phyloP scores from a whole-genome alignment of 2,329 filamentous ascomycete species.

The Sclerotinia nivalis region DNA sequence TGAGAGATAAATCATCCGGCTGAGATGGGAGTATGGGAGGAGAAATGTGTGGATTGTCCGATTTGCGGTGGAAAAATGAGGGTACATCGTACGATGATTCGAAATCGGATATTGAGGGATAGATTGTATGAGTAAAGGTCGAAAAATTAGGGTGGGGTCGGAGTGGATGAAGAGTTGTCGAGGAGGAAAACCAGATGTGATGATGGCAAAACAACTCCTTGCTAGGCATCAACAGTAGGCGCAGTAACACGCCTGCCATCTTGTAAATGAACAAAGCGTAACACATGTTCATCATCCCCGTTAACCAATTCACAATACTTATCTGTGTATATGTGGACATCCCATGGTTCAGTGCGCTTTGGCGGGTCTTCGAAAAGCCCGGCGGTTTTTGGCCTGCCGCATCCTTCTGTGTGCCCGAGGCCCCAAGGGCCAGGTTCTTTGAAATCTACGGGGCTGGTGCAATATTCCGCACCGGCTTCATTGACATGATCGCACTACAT shows the following conservation, averaged over 20 bases:
- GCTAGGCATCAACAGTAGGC: background rate
- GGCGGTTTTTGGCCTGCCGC: background rate
- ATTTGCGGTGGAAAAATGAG: background rate
- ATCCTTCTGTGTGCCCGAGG: background rate
- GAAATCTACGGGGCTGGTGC: background rate
- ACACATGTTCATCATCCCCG: too few species aligned
- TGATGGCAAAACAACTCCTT: background rate
- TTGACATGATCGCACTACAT: background rate
- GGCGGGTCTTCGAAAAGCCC: background rate
- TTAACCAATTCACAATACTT: too few species aligned
- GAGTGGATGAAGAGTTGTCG: background rate
- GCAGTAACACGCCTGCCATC: background rate
- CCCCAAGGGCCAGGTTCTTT: background rate
- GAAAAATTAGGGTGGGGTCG: background rate
- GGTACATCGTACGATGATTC: background rate
- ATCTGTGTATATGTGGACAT: too few species aligned
- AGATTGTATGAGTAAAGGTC: background rate
- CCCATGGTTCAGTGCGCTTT: background rate
- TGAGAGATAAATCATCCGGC: background rate
- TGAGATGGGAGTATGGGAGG: background rate
- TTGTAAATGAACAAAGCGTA: background rate
- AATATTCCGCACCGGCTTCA: background rate
- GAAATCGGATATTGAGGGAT: background rate
- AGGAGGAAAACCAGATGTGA: background rate
- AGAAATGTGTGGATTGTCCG: background rate